Percentiles rank a stretch among this genome's conserved stretches.
Evolutionary conservation across 2,329 filamentous ascomycete genomes (phyloP).

Genomic region (Xylaria arbuscula): DNA sequence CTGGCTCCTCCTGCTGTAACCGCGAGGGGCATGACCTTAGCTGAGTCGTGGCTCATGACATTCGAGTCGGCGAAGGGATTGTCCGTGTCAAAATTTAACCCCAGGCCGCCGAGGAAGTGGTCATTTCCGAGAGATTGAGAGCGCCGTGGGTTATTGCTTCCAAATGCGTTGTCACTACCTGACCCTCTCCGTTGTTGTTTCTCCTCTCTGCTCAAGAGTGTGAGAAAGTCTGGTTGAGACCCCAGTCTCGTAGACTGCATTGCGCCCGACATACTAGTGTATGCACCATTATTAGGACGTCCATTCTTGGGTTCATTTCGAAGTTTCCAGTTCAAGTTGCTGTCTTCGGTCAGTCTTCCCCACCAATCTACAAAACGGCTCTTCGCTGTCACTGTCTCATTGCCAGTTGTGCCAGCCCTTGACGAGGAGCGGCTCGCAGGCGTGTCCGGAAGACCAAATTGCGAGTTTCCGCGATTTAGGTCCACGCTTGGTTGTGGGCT

Average conservation of each 20-base stretch:
- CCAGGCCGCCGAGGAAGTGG: constrained; percentile 56
- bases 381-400: constrained; percentile 47
- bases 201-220: constrained; percentile 57
- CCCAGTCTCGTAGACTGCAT: constrained; percentile 39
- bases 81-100: constrained; percentile 51
- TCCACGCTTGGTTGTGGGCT: constrained; percentile 57
- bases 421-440: constrained; percentile 54
- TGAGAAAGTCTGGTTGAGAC: constrained; percentile 58
- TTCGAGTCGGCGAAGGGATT: constrained; percentile 64
- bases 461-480: constrained; percentile 65
- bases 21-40: constrained; percentile 53
- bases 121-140: constrained; percentile 51
- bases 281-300: constrained; percentile 44
- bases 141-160: constrained; percentile 44
- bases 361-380: constrained; percentile 60
- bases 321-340: constrained; percentile 54
- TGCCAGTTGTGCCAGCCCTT: constrained; percentile 35
- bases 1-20: constrained; percentile 48
- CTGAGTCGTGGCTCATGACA: constrained; percentile 53
- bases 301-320: constrained; percentile 47
- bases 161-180: constrained; percentile 40
- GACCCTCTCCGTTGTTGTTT: constrained; percentile 50
- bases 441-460: constrained; percentile 55
- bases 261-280: constrained; percentile 44
- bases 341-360: constrained; percentile 56